Base-by-base conservation (phyloP, 1,139 yeast species). In the Yamadazyma siamensis region DNA sequence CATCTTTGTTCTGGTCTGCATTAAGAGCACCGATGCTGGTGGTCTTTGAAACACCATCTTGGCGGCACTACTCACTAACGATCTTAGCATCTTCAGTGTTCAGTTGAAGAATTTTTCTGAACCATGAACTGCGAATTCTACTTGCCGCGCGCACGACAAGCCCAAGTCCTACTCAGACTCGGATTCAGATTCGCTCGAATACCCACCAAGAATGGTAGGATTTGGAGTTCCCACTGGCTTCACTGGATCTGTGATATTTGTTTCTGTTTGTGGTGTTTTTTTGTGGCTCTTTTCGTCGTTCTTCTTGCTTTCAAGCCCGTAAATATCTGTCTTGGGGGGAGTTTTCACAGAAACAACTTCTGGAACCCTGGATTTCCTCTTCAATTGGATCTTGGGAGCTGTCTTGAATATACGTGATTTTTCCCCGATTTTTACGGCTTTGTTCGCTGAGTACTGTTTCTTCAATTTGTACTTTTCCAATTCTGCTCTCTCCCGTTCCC, bases 1-100 rank as follows among this genome's bases (percentile, higher is more conserved):
- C 61, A 74, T 63, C 34, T 68, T 68, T 35, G 44, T 62, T 56
- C 85, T 67, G 5, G 71, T 57, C 36, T 71, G 75, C 15, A 65
- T 49, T 31, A 66, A 41, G 11, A 41, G 30, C 16, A 32, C 24
- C 5, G 39, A 29, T 14, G 47, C 36, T 4, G 59, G 57, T 30
- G 36, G 42, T 25, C 40, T 52, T 15, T 46, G 40, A 26, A 52
- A 46, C 15, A 49, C 38, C 14, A 45, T 32, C 38, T 44, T 48
- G 15, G 50, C 46, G 16, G 48, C 29, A 33, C 39, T 43, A 11
- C 28, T 27, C 11, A 38, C 18, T 15, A 38, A 34, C 5, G 35
- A 51, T 16, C 37, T 33, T 9, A 38, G 27, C 41, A 38, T 38
- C 5, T 16, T 15, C 19, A 5, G 4, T 17, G 7, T 33, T 27